Evolutionary conservation across 1,284 basidiomycete genomes (phyloP).

Genomic region (Ganoderma sinense): DNA sequence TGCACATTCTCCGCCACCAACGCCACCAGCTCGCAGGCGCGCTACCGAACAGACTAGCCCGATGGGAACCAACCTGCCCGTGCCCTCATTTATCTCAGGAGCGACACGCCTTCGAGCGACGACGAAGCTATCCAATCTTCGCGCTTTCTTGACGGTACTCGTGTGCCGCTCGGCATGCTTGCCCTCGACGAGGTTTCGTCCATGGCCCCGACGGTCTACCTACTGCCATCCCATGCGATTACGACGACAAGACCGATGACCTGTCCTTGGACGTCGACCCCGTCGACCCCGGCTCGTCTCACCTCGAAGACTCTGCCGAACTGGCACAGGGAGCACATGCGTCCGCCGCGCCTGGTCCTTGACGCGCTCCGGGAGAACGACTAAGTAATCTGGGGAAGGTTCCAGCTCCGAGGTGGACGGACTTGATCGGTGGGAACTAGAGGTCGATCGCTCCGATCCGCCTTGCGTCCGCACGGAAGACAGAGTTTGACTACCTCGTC

Average conservation of each 20-base stretch:
- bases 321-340: slow-evolving; percentile 31
- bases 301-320: slow-evolving; percentile 13
- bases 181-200: slow-evolving; percentile 26
- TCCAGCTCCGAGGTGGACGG: slow-evolving; percentile 11
- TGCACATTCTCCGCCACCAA: slow-evolving; percentile 17
- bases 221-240: slow-evolving; percentile 27
- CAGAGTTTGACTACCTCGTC: not conserved
- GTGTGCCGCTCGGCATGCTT: slow-evolving; percentile 33
- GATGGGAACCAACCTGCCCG: slow-evolving; percentile 22
- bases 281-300: slow-evolving; percentile 10
- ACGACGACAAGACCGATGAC: slow-evolving; percentile 34
- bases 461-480: not conserved
- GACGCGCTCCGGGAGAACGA: slow-evolving; percentile 8
- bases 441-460: not conserved
- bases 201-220: slow-evolving; percentile 23
- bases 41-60: slow-evolving; percentile 10
- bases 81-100: slow-evolving; percentile 6
- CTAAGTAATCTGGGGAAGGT: not conserved
- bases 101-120: slow-evolving; percentile 18
- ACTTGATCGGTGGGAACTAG: not conserved
- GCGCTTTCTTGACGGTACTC: slow-evolving; percentile 15
- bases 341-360: slow-evolving; percentile 17
- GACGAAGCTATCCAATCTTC: slow-evolving; percentile 38
- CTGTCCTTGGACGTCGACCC: slow-evolving; percentile 34
- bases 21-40: slow-evolving; percentile 19